Base-by-base conservation (phyloP, 176 grass and related monocot species). In the Poa annua region DNA sequence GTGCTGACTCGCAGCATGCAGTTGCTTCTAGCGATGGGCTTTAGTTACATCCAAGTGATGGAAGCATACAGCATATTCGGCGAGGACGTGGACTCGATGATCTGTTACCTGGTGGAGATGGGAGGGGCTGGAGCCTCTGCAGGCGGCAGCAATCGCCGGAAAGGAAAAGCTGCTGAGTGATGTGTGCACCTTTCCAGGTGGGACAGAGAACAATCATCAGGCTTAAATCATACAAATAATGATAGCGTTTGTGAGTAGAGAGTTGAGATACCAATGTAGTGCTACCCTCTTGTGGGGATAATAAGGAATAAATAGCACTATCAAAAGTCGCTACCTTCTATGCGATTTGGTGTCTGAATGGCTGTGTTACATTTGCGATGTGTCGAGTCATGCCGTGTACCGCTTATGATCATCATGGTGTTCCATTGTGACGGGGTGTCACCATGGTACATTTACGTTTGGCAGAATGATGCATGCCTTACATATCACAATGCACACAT, bases 41-140 rank as follows among this genome's bases (percentile, higher is more conserved):
- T 99, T 81, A 87, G 85, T 71, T 99, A 99, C 88, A 87, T 88
- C 84, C 93, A 96, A 71, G 97, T 90, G 4, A 94, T 99, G 34
- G 97, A 99, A 74, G 93, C 97, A 38, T 92, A 92, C 74, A 94
- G 93, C 51, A 96, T 99, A 52, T 96, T 99, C 4, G 97, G 97
- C 1, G 97, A 99, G 75, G 97, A 99, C 1, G 84, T 92, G n/a
- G 93, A 99, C 78, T 99, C 97, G 4, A 98, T 99, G 93, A 80
- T 99, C 76, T 96, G 91, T 87, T 99, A 99, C 77, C 88, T 99
- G 67, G 39, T 99, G 74, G 97, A 96, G 84, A 99, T 85, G 41
- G 93, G 83, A 62, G 88, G 83, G 49, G 22, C 74, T 0, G 88
- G 93, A 17, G 74, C 77, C 60, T 86, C 88, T 13, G 64, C 78